These are phyloP conservation scores for Daldinia decipiens DNA, from an alignment of 495 filamentous ascomycete species.

Conservation along the genomic window DNA sequence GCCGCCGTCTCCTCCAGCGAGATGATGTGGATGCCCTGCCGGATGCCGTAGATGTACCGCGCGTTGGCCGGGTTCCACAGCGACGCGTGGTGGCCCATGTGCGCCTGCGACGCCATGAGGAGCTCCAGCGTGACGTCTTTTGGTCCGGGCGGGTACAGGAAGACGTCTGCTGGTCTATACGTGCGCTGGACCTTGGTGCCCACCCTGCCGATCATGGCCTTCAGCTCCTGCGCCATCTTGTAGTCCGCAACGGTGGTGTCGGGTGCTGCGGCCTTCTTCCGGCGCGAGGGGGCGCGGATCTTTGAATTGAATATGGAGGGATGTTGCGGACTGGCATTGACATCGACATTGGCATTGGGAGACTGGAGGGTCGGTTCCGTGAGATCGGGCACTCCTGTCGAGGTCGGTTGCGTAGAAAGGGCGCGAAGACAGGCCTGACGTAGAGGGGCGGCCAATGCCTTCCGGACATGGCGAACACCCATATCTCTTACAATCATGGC, in stretches of 20 bases:
- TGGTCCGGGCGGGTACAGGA: constrained; percentile 77
- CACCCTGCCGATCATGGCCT: constrained; percentile 52
- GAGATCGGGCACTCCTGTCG: constrained; percentile 37
- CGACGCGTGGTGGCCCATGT: constrained; percentile 91
- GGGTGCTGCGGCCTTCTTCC: constrained; percentile 40
- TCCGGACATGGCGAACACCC: constrained; percentile 61
- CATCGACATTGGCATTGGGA: constrained; percentile 10
- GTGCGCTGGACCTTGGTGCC: constrained; percentile 64
- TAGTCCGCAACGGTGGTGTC: constrained; percentile 49
- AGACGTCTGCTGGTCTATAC: constrained; percentile 74
- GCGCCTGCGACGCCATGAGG: constrained; percentile 87
- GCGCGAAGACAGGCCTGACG: constrained; percentile 52
- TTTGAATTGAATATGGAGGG: constrained; percentile 43
- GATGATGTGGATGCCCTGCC: constrained; percentile 93
- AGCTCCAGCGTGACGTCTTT: constrained; percentile 88
- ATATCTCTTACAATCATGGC: constrained; percentile 65
- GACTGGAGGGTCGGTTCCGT: constrained; percentile 17
- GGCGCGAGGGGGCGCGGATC: constrained; percentile 29
- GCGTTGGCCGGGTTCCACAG: constrained; percentile 96
- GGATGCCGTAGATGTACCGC: constrained; percentile 92
- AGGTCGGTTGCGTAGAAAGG: constrained; percentile 42
- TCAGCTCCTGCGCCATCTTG: constrained; percentile 38
- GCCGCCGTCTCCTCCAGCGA: constrained; percentile 86
- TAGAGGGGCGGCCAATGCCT: constrained; percentile 55
- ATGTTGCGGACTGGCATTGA: constrained; percentile 19